These are phyloP conservation scores for Candida krabiensis DNA, from an alignment of 805 yeast genomes.

Conservation along the genomic window DNA sequence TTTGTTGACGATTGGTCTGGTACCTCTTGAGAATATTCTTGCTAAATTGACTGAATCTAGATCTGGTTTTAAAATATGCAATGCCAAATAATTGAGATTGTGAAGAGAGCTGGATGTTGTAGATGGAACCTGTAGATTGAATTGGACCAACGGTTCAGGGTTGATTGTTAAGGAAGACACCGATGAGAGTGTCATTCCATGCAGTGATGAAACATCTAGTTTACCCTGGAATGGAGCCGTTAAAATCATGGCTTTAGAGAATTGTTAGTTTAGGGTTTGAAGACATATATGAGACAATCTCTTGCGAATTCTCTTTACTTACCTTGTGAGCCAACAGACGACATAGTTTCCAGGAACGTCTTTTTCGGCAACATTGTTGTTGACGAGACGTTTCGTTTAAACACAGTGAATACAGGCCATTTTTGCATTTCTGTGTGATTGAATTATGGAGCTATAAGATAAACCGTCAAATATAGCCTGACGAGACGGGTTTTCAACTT, in stretches of 20 bases:
- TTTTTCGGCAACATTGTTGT: conserved; percentile 25
- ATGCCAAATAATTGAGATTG: conserved; percentile 56
- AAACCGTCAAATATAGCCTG: no score
- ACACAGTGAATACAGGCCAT: no score
- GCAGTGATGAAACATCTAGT: conserved; percentile 33
- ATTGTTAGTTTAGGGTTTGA: no score
- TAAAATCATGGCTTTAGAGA: conserved; percentile 60
- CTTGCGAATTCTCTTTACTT: no score
- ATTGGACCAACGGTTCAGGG: conserved; percentile 79
- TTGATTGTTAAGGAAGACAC: conserved; percentile 77
- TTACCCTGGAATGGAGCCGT: conserved; percentile 44
- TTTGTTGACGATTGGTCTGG: conserved; percentile 47
- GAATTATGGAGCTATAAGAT: no score
- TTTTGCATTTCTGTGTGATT: neutral
- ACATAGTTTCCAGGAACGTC: conserved; percentile 34
- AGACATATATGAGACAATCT: no score
- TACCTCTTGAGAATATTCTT: conserved; percentile 58
- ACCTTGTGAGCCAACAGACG: conserved; percentile 37
- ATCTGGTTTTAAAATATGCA: conserved; percentile 73
- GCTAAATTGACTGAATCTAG: conserved; percentile 56
- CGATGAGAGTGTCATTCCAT: conserved; percentile 85
- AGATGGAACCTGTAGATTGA: conserved; percentile 86
- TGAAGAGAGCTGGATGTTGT: conserved; percentile 71
- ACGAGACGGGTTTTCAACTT: no score
- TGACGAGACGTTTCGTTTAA: conserved; percentile 10